These are phyloP conservation scores for Chlamydomonas eustigma DNA, from an alignment of 139 green algal genomes.

Conservation along the genomic window DNA sequence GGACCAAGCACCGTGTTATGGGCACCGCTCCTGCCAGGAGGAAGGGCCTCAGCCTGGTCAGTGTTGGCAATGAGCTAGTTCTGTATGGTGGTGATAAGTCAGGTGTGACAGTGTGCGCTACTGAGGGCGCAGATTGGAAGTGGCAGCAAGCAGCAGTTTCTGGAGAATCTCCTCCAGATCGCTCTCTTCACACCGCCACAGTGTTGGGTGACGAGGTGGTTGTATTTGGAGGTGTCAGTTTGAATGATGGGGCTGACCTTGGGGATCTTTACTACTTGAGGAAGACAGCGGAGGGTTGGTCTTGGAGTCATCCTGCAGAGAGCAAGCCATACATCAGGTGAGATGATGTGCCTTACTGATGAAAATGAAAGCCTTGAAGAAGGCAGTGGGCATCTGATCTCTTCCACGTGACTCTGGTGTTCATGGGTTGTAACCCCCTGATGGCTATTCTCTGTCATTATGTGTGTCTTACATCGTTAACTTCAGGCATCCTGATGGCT, in stretches of 20 bases:
- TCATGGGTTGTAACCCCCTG: too few species aligned
- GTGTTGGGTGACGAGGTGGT: conserved; percentile 43
- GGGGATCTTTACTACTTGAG: conserved; percentile 56
- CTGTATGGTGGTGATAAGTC: conserved; percentile 69
- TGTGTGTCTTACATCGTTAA: too few species aligned
- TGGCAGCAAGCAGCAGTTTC: conserved; percentile 33
- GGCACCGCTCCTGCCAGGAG: conserved; percentile 54
- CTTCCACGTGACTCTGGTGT: too few species aligned
- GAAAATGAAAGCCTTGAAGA: too few species aligned
- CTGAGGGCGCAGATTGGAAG: conserved; percentile 33
- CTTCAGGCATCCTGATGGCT: neutral
- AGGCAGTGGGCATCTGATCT: too few species aligned
- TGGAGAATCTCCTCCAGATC: conserved; percentile 41
- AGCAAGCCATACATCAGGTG: conserved; percentile 36
- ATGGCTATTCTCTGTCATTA: too few species aligned
- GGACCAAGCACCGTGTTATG: conserved; percentile 57
- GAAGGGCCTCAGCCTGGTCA: conserved; percentile 47
- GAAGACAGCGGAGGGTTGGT: conserved; percentile 49
- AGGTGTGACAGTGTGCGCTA: conserved; percentile 56
- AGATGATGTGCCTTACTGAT: neutral
- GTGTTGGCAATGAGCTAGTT: conserved; percentile 54
- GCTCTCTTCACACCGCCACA: conserved; percentile 38
- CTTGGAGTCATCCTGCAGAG: conserved; percentile 42
- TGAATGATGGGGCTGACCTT: conserved; percentile 52
- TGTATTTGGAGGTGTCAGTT: conserved; percentile 58